Conservation (phyloP, 257 asterid species). For the Ilex asprella region DNA sequence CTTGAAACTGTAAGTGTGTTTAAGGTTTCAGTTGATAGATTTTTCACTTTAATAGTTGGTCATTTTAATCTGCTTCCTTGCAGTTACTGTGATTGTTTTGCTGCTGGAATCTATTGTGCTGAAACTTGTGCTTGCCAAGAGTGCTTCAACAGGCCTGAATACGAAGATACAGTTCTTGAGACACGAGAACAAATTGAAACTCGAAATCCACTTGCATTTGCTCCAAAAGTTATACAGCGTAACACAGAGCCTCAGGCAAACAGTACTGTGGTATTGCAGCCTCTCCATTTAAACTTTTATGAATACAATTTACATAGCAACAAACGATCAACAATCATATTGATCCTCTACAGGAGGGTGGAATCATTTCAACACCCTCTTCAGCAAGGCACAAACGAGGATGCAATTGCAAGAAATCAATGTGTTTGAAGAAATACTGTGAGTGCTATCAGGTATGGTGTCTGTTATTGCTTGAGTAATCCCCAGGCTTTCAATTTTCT, state of each 20-base stretch:
- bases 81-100: slow-evolving; percentile 88
- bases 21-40: slow-evolving; percentile 6
- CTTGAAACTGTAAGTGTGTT: slow-evolving; percentile 65
- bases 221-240: slow-evolving; percentile 48
- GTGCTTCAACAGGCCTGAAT: slow-evolving; percentile 63
- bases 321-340: slow-evolving; percentile 5
- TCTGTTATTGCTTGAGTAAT: neutral
- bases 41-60: slow-evolving; percentile 10
- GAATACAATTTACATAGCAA: slow-evolving; percentile 4
- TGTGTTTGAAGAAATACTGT: slow-evolving; percentile 75
- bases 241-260: slow-evolving; percentile 28
- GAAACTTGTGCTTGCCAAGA: slow-evolving; percentile 71
- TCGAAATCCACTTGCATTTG: slow-evolving; percentile 76
- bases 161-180: slow-evolving; percentile 51
- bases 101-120: slow-evolving; percentile 65
- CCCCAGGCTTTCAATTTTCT: neutral
- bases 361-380: slow-evolving; percentile 36
- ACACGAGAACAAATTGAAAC: slow-evolving; percentile 49
- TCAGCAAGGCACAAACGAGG: slow-evolving; percentile 79
- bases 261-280: slow-evolving; percentile 31
- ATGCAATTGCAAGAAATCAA: slow-evolving; percentile 87
- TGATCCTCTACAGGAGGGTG: slow-evolving; percentile 40
- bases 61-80: slow-evolving; percentile 22
- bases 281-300: slow-evolving; percentile 9
- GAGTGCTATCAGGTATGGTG: slow-evolving; percentile 78